A percentile compares a stretch with the other conserved stretches of the same genome.
Conservation (phyloP, 140 eudicot species). For the Eryngium alpinum region DNA sequence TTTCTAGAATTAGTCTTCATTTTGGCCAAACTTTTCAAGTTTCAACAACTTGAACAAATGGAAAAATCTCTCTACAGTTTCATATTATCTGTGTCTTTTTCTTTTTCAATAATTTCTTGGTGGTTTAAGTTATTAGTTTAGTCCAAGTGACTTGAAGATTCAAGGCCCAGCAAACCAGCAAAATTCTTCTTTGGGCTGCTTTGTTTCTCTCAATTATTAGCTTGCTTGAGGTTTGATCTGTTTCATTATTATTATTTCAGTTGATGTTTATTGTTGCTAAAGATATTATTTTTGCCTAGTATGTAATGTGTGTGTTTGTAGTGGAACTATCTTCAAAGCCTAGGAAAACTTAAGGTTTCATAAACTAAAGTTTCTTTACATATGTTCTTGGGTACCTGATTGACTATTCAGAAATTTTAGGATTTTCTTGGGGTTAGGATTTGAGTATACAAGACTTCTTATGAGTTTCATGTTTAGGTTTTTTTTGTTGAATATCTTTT, state of each 20-base stretch:
- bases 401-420: too few relatives aligned
- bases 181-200: background rate
- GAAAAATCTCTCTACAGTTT: background rate
- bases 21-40: background rate
- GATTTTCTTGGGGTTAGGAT: too few relatives aligned
- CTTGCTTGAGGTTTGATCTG: background rate
- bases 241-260: background rate
- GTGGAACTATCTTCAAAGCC: background rate
- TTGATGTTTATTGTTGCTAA: background rate
- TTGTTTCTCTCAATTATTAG: background rate
- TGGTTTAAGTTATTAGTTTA: background rate
- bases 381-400: background rate
- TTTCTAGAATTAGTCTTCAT: background rate
- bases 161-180: background rate
- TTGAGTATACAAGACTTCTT: too few relatives aligned
- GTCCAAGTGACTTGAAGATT: background rate
- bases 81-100: background rate
- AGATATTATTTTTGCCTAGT: background rate
- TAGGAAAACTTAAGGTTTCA: background rate
- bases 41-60: conserved; percentile 1
- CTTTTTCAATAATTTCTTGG: too few relatives aligned
- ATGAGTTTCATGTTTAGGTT: too few relatives aligned
- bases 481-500: background rate
- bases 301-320: background rate
- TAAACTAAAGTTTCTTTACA: background rate